Evolutionary conservation across 306 rosid species (phyloP), one percentile per base, ranked within the genome.

Genomic region (Oemleria cerasiformis): DNA sequence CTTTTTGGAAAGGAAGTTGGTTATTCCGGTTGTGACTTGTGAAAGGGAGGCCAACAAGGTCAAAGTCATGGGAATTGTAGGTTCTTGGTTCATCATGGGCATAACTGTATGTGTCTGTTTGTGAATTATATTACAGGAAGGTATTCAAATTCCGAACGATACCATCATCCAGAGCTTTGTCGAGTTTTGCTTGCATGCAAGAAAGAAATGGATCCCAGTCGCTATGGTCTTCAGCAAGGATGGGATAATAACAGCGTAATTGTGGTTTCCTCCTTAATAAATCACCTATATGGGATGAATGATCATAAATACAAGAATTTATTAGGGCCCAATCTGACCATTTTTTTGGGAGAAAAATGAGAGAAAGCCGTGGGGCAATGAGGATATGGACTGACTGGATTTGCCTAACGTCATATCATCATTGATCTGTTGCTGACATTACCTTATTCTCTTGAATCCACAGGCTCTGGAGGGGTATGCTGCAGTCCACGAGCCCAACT

Each of bases 181-280:
- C 72, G 36, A 17, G 79, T 59, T 66, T 77, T 84, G 77, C 63
- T 83, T 81, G 87, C 90, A 79, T 80, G 80, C 87, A 55, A 85
- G 86, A 86, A 68, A 85, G 86, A 87, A 77, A 94, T 94, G 98
- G 98, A 94, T 84, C 92, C 97, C 64, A 92, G 90, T 86, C 99
- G 96, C 92, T 94, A 86, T 86, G 88, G 86, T 77, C 92, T 80
- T 74, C 97, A 83, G 85, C 97, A 84, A 91, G 96, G 99, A 90
- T 94, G 99, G 99, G 99, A 94, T 88, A 87, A 94, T 91, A 91
- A 94, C 99, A 94, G 99, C 99, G 99, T 94, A 94, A 94, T 94
- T 89, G 99, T 88, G 99, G 97, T 91, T 94, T 94, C 97, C 99
- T 91, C 83, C 96, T 91, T 94, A 91, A 87, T 68, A 84, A 86